These are phyloP conservation scores for Psilocybe mexicana DNA, from an alignment of 1,284 basidiomycete species.

Conservation along the genomic window DNA sequence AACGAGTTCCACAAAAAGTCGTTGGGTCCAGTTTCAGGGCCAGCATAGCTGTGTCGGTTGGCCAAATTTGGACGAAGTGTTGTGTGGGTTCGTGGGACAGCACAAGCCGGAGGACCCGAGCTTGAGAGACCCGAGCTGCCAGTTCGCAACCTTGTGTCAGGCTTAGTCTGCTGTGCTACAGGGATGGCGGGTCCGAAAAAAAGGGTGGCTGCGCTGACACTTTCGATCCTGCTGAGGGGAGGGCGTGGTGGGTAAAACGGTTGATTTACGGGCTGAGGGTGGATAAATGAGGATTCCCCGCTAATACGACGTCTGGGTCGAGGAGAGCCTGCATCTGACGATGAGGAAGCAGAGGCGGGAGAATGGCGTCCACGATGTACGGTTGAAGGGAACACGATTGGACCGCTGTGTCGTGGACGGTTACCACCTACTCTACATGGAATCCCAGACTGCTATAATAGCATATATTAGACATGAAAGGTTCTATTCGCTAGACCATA, in stretches of 20 bases:
- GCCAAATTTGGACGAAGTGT: conserved; percentile 31
- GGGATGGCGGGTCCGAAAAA: conserved; percentile 73
- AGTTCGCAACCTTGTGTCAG: conserved; percentile 31
- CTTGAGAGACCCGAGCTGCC: conserved; percentile 21
- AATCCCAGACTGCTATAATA: conserved; percentile 20
- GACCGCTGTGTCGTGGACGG: conserved; percentile 30
- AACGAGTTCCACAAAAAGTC: conserved; percentile 46
- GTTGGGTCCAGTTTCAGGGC: conserved; percentile 31
- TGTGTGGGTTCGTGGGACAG: conserved; percentile 5
- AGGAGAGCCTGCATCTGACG: conserved; percentile 48
- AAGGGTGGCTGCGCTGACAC: conserved; percentile 56
- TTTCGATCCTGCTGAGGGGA: conserved; percentile 40
- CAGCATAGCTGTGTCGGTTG: conserved; percentile 67
- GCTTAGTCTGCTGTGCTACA: conserved; percentile 13
- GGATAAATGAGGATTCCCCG: conserved; percentile 27
- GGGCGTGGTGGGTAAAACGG: conserved; percentile 25
- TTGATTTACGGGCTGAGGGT: conserved; percentile 22
- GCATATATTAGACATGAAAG: conserved; percentile 8
- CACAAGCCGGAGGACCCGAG: conserved; percentile 15
- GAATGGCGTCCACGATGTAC: conserved; percentile 29
- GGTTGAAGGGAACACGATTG: conserved; percentile 34
- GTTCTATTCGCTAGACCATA: conserved; percentile 8
- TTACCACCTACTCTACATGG: conserved; percentile 20
- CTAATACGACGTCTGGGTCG: conserved; percentile 46
- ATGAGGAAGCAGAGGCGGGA: conserved; percentile 35